Evolutionary conservation across 495 filamentous ascomycete genomes (phyloP), one percentile per base, ranked within the genome.

Genomic region (Cercophora samala): DNA sequence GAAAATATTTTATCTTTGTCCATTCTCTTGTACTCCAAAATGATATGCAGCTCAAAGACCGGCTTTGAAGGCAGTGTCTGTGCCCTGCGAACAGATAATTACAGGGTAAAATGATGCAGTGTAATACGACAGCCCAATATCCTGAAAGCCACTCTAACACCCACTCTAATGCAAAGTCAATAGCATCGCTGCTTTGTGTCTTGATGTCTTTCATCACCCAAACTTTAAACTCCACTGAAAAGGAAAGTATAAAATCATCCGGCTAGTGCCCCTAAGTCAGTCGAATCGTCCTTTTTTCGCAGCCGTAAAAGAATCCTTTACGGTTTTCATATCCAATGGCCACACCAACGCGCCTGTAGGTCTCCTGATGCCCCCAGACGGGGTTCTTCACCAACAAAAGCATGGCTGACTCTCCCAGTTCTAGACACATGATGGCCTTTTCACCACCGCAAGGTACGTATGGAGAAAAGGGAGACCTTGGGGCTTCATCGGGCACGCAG

Each of bases 401-500:
- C 74, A 76, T 76, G 0, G 73, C 74, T n/a, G 63, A 59, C 53
- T 75, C 73, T n/a, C 74, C 74, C 9, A 76, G 59, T 53, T 76
- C 74, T 13, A 76, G 68, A 53, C 73, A 75, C 58, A 74, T 56
- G 17, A 76, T 52, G 17, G 74, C 71, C 17, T 63, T 71, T 63
- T 76, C 74, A 4, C 51, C 63, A 15, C 73, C 74, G 8, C 69
- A 72, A 3, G 55, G 66, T 13, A 76, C 51, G n/a, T 59, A 69
- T 13, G 63, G 63, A 8, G 63, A 25, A 60, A 46, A 9, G 29
- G 56, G 1, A 42, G 37, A 5, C 13, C n/a, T 55, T 37, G 26
- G 21, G 23, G 52, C 56, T 9, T 60, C 55, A 13, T 64, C 63
- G 4, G 65, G 65, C 5, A 56, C 19, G 4, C 72, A 23, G 24